Conservation (phyloP, 176 grass and related monocot genomes). For the Thalia dealbata region DNA sequence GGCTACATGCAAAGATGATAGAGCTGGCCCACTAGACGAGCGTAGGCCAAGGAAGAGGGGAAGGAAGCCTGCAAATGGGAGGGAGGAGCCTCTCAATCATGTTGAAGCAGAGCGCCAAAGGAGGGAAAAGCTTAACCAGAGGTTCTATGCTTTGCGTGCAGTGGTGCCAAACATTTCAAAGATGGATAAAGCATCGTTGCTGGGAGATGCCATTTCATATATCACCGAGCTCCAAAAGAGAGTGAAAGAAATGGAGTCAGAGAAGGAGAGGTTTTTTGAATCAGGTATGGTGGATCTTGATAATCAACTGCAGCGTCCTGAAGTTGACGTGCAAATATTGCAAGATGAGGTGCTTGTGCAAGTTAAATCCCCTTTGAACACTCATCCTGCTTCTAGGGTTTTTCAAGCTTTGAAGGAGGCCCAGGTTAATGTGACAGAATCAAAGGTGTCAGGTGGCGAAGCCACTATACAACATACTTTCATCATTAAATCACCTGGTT, state of each 20-base stretch:
- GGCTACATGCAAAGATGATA: conserved; percentile 53
- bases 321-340: conserved; percentile 74
- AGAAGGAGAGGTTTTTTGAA: conserved; percentile 46
- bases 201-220: conserved; percentile 74
- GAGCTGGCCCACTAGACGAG: conserved; percentile 33
- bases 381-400: conserved; percentile 57
- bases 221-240: conserved; percentile 96
- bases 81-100: conserved; percentile 87
- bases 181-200: conserved; percentile 95
- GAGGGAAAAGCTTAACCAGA: conserved; percentile 94
- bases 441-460: conserved; percentile 31
- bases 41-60: conserved; percentile 81
- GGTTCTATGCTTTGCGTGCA: conserved; percentile 75
- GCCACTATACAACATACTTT: conserved; percentile 46
- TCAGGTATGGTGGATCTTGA: conserved; percentile 28
- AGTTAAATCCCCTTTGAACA: conserved; percentile 58
- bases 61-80: conserved; percentile 94
- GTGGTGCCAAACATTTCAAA: conserved; percentile 97
- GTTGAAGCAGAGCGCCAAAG: conserved; percentile 94
- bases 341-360: conserved; percentile 75
- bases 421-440: conserved; percentile 50
- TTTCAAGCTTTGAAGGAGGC: conserved; percentile 79
- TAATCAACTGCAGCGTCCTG: conserved; percentile 28
- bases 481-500: conserved; percentile 61
- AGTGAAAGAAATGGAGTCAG: conserved; percentile 78